Percentiles rank a stretch among this genome's conserved stretches.
Evolutionary conservation across 2,329 filamentous ascomycete species (phyloP).

Genomic region (Sclerotinia glacialis): DNA sequence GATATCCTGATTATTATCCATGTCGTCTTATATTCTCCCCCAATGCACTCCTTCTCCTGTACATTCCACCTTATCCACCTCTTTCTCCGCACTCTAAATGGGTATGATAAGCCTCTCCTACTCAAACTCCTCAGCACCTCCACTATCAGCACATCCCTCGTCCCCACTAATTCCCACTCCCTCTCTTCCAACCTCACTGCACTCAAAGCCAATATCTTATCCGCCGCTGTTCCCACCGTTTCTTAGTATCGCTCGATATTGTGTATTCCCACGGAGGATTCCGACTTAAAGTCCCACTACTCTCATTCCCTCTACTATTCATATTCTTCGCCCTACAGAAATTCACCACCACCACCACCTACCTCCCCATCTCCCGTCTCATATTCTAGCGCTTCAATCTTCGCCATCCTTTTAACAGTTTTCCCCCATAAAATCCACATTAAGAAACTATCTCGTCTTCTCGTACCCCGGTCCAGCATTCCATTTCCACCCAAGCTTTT

Average conservation of each 20-base stretch:
- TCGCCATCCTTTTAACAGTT: slow-evolving; percentile 43
- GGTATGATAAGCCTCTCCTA: slow-evolving; percentile 45
- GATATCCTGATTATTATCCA: slow-evolving; percentile 43
- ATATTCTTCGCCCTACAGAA: slow-evolving; percentile 20
- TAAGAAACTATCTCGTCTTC: slow-evolving; percentile 65
- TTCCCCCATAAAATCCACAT: slow-evolving; percentile 66
- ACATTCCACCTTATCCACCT: slow-evolving; percentile 5
- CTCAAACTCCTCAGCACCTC: slow-evolving; percentile 72
- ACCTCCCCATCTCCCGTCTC: slow-evolving; percentile 26
- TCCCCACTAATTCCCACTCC: slow-evolving; percentile 62
- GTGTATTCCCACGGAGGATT: slow-evolving; percentile 63
- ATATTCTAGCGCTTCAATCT: slow-evolving; percentile 31
- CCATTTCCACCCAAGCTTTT: slow-evolving; percentile 56
- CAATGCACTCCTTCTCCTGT: slow-evolving; percentile 39
- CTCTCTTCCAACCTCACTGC: slow-evolving; percentile 70
- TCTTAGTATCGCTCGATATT: slow-evolving; percentile 75
- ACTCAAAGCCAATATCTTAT: slow-evolving; percentile 67
- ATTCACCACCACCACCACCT: slow-evolving; percentile 33
- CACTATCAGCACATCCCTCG: slow-evolving; percentile 64
- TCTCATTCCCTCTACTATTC: slow-evolving; percentile 26
- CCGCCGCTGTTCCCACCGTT: slow-evolving; percentile 73
- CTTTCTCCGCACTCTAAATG: slow-evolving; percentile 38
- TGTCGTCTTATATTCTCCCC: slow-evolving; percentile 44
- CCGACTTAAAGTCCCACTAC: slow-evolving; percentile 38
- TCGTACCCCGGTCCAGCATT: slow-evolving; percentile 67